Base-by-base conservation (phyloP, 2,329 filamentous ascomycete genomes). In the Aspergillus ruber region DNA sequence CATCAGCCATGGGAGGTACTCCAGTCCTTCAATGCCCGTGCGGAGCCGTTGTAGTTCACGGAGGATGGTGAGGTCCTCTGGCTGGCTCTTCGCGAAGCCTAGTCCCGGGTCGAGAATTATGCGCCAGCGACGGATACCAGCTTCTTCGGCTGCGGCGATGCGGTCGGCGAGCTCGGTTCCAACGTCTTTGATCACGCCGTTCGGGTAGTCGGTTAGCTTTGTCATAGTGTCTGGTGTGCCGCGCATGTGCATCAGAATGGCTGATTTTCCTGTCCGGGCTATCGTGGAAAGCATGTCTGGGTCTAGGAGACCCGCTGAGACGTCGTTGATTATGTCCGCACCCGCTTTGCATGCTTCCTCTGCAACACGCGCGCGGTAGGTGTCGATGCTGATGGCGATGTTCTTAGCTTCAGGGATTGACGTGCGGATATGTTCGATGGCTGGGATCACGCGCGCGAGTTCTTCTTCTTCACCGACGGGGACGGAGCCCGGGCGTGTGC, bases 21-120 rank as follows among this genome's bases (percentile, higher is more conserved):
- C 70, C 10, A 71, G 50, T 0, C 63, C 67, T 13, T 61, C 52
- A 15, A 59, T 45, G 1, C 45, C 53, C 0, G 46, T 56, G 23
- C 84, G 76, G 53, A 95, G 71, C 54, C 83, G 79, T 7, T 76
- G 74, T 27, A 94, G 69, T 1, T 80, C 71, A 7, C 86, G 76
- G 29, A 98, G 72, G 2, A 98, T 72, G 57, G 89, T 83, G 2
- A 96, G 72, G 66, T 96, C 96, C 65, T 96, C 89, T 36, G 78
- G 75, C 46, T 78, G 75, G 0, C 81, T 84, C 73, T 98, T 98
- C 47, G 93, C 90, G 64, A 98, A 98, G 0, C 93, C 93, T 27
- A 98, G 80, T 0, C 93, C 93, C 0, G 93, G 93, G 64, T 98
- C 93, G 1, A 97, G 81, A 29, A 97, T 83, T 54, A 98, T 94